Base-by-base conservation (phyloP, 163 green algal species). In the Chlorella variabilis region DNA sequence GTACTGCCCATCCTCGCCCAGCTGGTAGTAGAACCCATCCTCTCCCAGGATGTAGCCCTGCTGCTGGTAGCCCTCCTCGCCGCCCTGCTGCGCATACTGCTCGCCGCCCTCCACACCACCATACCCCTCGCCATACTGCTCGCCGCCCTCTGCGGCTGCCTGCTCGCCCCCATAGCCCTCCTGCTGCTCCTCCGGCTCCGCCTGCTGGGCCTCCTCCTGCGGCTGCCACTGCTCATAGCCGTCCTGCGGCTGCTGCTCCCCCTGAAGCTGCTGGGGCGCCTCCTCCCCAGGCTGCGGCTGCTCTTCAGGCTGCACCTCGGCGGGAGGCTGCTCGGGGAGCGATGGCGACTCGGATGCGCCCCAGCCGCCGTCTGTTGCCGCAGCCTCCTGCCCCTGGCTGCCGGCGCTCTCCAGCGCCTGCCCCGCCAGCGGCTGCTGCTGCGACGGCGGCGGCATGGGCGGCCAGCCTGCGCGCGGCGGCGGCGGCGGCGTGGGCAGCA, bases 401-500 rank as follows among this genome's bases (percentile, higher is more conserved):
- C 6, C 42, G 5, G 2, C 34, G 31, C 25, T 31, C 33, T 15
- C 7, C 15, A 49, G 78, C 36, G 59, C 51, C 48, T 67, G 68
- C 61, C 27, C 61, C 17, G 63, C 36, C 18, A 5, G 13, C 25
- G 36, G 15, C 65, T 39, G 4, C 17, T 31, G 68, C 27, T 63
- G 36, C 38, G 42, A 11, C 29, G 61, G 49, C 23, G 54, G 54
- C 54, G 54, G 54, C 54, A 29, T 9, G 9, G 54, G 54, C 54
- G 23, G 54, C 54, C 23, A 33, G 54, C 54, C 54, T 9, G 54
- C 18, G 18, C 18, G 54, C 54, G 54, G 18, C 23, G 54, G 45
- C 45, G 15, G 54, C 33, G 63, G 71, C 11, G 56, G 56, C 4
- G 63, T 76, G 39, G 69, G 69, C 69, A 77, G 69, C 77, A 83